These are phyloP conservation scores for Lablab purpureus DNA, from an alignment of 306 rosid genomes.

Conservation along the genomic window DNA sequence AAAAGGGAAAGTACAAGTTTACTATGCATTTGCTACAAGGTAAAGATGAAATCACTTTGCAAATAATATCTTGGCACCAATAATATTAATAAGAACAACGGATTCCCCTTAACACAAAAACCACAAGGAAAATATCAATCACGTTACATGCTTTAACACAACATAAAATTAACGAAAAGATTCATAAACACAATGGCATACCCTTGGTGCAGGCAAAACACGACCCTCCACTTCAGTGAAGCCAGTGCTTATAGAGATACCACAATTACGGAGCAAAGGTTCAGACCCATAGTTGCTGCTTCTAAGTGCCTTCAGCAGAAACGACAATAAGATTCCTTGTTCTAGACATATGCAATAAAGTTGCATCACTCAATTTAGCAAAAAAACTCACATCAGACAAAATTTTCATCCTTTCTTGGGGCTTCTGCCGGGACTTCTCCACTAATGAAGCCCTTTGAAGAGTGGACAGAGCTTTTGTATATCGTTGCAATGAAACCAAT, in stretches of 20 bases:
- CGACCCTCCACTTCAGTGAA: slow-evolving; percentile 96
- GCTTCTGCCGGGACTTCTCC: slow-evolving; percentile 95
- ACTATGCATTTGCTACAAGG: not conserved
- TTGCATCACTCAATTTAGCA: not conserved
- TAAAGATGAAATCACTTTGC: too few species aligned
- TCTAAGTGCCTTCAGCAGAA: slow-evolving; percentile 73
- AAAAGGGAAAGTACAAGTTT: not conserved
- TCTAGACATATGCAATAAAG: not conserved
- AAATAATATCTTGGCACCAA: not conserved
- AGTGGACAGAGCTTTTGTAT: slow-evolving; percentile 80
- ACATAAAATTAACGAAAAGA: not conserved
- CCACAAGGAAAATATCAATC: not conserved
- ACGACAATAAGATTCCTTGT: slow-evolving; percentile 16
- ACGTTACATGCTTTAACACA: not conserved
- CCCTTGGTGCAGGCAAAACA: slow-evolving; percentile 92
- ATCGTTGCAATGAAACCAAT: slow-evolving; percentile 85
- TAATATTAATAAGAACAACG: too few species aligned
- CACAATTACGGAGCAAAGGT: slow-evolving; percentile 77
- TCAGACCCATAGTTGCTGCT: slow-evolving; percentile 80
- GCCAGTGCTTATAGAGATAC: slow-evolving; percentile 66
- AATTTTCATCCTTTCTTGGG: slow-evolving; percentile 87
- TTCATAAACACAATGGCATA: slow-evolving; percentile 40
- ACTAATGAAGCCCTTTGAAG: slow-evolving; percentile 89
- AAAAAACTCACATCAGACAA: slow-evolving; percentile 70
- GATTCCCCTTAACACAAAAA: not conserved